Evolutionary conservation across 2,329 filamentous ascomycete species (phyloP).

Genomic region (Fusarium annulatum): DNA sequence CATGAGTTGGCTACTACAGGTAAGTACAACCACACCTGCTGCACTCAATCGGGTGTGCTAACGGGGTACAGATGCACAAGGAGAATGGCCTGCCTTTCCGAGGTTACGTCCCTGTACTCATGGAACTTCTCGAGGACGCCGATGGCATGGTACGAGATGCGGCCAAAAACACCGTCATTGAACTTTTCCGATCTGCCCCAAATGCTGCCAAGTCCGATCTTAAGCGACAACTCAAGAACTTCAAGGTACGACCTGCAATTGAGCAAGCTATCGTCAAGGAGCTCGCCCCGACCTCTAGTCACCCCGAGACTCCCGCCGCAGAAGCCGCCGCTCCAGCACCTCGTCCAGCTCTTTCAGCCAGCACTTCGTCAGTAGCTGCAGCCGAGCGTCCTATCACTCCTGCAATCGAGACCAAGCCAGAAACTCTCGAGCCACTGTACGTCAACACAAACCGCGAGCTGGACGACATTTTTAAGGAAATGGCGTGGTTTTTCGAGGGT

Average conservation of each 20-base stretch:
- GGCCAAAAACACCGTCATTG: slow-evolving; percentile 85
- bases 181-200: slow-evolving; percentile 85
- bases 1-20: slow-evolving; percentile 86
- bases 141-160: slow-evolving; percentile 88
- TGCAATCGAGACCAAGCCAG: slow-evolving; percentile 71
- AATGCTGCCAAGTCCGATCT: slow-evolving; percentile 88
- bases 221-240: slow-evolving; percentile 84
- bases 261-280: slow-evolving; percentile 82
- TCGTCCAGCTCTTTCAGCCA: slow-evolving; percentile 60
- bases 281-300: slow-evolving; percentile 65
- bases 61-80: slow-evolving; percentile 74
- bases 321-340: slow-evolving; percentile 51
- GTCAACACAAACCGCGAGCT: slow-evolving; percentile 87
- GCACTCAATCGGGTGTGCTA: slow-evolving; percentile 6
- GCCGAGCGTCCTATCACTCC: slow-evolving; percentile 69
- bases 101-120: slow-evolving; percentile 82
- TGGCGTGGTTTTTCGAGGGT: slow-evolving; percentile 85
- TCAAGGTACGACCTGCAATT: slow-evolving; percentile 88
- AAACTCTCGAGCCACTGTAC: slow-evolving; percentile 82
- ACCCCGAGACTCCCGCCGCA: slow-evolving; percentile 56
- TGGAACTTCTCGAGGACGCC: slow-evolving; percentile 89
- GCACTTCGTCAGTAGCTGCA: slow-evolving; percentile 59
- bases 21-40: slow-evolving; percentile 49
- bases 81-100: slow-evolving; percentile 84
- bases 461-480: slow-evolving; percentile 86